Conservation (phyloP, 2,329 filamentous ascomycete genomes). For the Botrytis tulipae region DNA sequence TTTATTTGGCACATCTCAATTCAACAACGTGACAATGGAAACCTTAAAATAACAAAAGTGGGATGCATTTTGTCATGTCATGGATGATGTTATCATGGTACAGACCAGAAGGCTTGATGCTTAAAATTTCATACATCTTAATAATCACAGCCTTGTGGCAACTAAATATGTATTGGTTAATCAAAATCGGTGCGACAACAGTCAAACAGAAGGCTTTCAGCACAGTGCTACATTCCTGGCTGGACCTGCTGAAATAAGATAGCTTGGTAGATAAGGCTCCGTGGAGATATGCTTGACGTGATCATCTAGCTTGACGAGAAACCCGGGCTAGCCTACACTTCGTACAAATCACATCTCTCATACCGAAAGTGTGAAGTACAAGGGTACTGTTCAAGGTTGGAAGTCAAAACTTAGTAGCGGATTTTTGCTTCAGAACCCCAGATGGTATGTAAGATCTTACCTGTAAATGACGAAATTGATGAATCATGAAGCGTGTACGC, state of each 20-base stretch:
- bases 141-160: constrained; percentile 10
- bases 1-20: constrained; percentile 2
- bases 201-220: constrained; percentile 12
- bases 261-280: constrained; percentile 10
- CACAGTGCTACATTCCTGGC: not conserved
- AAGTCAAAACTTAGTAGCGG: not conserved
- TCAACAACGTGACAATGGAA: not conserved
- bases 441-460: not conserved
- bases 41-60: constrained; percentile 10
- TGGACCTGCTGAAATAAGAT: constrained; percentile 6
- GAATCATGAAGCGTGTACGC: constrained; percentile 2
- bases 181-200: constrained; percentile 3
- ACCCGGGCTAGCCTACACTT: not conserved
- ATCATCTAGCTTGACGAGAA: not conserved
- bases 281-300: constrained; percentile 11
- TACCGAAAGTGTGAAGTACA: not conserved
- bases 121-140: not conserved
- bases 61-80: not conserved
- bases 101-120: not conserved
- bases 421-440: not conserved
- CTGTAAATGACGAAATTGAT: not conserved
- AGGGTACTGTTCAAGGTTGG: not conserved
- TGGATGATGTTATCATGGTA: not conserved
- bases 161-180: not conserved
- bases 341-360: not conserved